Conservation (phyloP, 2,329 filamentous ascomycete species). For the Ascosphaera apis region DNA sequence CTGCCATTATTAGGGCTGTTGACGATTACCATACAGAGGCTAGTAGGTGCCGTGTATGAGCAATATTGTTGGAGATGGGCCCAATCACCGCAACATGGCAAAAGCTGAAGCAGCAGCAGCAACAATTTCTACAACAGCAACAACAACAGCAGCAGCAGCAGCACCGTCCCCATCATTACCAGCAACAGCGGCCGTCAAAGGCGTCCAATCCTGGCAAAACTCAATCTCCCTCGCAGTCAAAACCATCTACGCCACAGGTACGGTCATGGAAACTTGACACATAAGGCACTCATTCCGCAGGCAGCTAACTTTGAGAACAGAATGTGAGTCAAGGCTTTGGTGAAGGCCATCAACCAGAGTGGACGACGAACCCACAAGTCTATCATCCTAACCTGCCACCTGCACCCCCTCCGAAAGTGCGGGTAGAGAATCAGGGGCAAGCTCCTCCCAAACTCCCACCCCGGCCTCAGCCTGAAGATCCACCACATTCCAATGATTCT, state of each 20-base stretch:
- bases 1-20: too few species aligned
- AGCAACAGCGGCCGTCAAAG: conserved; percentile 8
- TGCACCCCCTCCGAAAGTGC: not conserved
- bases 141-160: conserved; percentile 5
- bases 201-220: conserved; percentile 5
- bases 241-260: not conserved
- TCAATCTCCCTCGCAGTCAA: not conserved
- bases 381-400: not conserved
- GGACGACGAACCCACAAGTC: not conserved
- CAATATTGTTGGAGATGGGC: conserved; percentile 2
- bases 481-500: too few species aligned
- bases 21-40: too few species aligned
- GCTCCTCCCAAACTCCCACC: not conserved
- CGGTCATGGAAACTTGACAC: too few species aligned
- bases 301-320: not conserved
- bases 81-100: not conserved
- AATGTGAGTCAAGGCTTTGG: not conserved
- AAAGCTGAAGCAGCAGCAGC: conserved; percentile 2
- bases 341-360: not conserved
- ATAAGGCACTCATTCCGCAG: too few species aligned
- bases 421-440: not conserved
- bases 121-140: conserved; percentile 3
- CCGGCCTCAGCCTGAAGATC: not conserved
- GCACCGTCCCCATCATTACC: conserved; percentile 3
- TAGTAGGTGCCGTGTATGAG: too few species aligned